These are phyloP conservation scores for Alloteropsis semialata DNA, from an alignment of 176 grass and related monocot species.

Conservation along the genomic window DNA sequence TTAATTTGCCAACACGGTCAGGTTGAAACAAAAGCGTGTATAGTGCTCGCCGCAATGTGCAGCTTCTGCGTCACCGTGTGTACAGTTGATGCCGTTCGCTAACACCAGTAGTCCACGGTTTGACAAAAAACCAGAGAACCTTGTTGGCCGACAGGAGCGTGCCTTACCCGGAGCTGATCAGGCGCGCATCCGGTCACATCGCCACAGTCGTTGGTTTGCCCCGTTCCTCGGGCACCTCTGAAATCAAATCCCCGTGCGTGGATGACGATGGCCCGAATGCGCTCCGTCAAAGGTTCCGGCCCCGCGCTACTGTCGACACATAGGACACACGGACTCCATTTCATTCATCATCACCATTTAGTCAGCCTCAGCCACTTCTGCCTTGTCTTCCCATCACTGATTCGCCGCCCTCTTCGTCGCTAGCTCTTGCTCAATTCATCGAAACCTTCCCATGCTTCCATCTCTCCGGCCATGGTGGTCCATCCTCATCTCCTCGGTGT, in stretches of 20 bases:
- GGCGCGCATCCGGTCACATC: not conserved
- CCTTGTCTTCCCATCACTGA: not conserved
- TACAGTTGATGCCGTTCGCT: not conserved
- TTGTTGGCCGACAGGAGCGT: not conserved
- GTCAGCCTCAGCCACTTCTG: not conserved
- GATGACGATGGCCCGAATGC: not conserved
- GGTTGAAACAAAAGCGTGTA: not conserved
- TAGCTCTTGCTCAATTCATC: no score
- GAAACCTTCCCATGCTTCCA: not conserved
- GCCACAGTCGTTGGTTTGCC: not conserved
- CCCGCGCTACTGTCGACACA: not conserved
- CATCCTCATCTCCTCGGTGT: not conserved
- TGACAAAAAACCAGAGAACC: not conserved
- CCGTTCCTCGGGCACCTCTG: not conserved
- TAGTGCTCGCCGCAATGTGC: no score
- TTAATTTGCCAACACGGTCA: not conserved
- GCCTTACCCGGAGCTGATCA: not conserved
- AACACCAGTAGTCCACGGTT: not conserved
- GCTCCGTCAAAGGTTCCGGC: constrained; percentile 5
- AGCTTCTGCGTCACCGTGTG: no score
- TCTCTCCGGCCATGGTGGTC: not conserved
- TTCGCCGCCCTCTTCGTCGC: not conserved
- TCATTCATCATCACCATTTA: not conserved
- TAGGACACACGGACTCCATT: not conserved
- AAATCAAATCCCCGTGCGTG: not conserved